phyloP scores from a whole-genome alignment of 805 yeast species.

The Pichia exigua region DNA sequence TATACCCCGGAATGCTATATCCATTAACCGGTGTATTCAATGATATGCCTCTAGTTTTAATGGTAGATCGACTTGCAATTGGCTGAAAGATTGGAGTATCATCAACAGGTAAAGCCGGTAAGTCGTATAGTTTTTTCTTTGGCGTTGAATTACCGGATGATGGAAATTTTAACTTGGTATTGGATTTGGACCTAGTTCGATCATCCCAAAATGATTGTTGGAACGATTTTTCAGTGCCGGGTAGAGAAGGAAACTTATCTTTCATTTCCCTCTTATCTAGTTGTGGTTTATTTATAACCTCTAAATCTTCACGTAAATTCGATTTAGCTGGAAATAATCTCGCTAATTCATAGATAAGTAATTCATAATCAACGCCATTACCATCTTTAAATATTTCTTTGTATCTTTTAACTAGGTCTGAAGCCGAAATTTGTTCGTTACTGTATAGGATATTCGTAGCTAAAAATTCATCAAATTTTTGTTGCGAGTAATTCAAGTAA shows the following conservation, averaged over 20 bases:
- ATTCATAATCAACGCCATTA: slow-evolving; percentile 41
- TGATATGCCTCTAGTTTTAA: slow-evolving; percentile 14
- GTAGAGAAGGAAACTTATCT: slow-evolving; percentile 44
- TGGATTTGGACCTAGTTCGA: not conserved
- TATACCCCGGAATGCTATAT: slow-evolving; percentile 15
- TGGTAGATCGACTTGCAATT: not conserved
- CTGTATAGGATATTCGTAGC: slow-evolving; percentile 41
- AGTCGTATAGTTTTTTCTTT: not conserved
- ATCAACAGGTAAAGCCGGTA: slow-evolving; percentile 11
- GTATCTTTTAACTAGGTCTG: slow-evolving; percentile 41
- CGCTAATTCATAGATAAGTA: slow-evolving; percentile 53
- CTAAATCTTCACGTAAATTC: slow-evolving; percentile 33
- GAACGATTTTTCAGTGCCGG: slow-evolving; percentile 18
- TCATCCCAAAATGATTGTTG: not conserved
- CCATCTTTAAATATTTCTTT: slow-evolving; percentile 36
- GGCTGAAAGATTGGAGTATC: slow-evolving; percentile 5
- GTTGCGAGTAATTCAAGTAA: slow-evolving; percentile 50
- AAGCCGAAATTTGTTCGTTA: slow-evolving; percentile 38
- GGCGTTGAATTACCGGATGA: not conserved
- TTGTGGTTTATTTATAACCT: slow-evolving; percentile 23
- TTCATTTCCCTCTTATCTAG: slow-evolving; percentile 19
- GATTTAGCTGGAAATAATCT: slow-evolving; percentile 47
- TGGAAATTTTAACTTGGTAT: not conserved
- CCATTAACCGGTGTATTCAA: slow-evolving; percentile 14
- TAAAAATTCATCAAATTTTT: slow-evolving; percentile 41